Base-by-base conservation (phyloP, 768 basidiomycete genomes). In the Pleurotus citrinopileatus region DNA sequence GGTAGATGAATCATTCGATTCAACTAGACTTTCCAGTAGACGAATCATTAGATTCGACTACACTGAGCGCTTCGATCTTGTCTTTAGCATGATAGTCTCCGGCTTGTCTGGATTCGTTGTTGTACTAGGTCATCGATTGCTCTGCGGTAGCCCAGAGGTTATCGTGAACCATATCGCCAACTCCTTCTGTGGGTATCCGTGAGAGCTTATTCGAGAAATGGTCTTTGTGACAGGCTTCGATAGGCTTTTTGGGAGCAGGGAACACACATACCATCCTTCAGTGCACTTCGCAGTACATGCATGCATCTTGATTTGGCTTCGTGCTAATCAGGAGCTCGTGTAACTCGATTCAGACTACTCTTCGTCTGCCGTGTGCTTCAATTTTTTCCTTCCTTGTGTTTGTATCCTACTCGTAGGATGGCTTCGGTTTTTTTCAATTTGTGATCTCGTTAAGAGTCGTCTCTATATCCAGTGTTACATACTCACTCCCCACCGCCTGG, bases 271-370 rank as follows among this genome's bases (percentile, higher is more conserved):
- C 61, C 64, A 73, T 75, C 74, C 80, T 85, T 84, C 59, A 84
- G 84, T 81, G 73, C 79, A 83, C 80, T 84, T 84, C 79, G 83
- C 78, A 75, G 82, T 79, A 73, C 78, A 73, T 69, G 65, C 36
- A 28, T 36, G 10, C 19, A 47, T 13, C 7, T 13, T 32, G 29
- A 13, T 40, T 37, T 17, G 17, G 57, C 22, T 59, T 59, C 46
- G 58, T 57, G 44, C 54, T 17, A 23, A 34, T 57, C 60, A 54
- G 32, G 32, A 34, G 9, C 10, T 9, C 32, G 66, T 67, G 73
- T 65, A 79, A 80, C 81, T 83, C 79, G 78, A 84, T 82, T 83
- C 82, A 82, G 82, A 83, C 81, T 84, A 82, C 77, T 83, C 81
- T 83, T 71, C 69, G 73, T 74, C 81, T 82, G 80, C 75, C 67